Evolutionary conservation across 768 basidiomycete genomes (phyloP).

Genomic region (Leccinum olivaceopallidum): DNA sequence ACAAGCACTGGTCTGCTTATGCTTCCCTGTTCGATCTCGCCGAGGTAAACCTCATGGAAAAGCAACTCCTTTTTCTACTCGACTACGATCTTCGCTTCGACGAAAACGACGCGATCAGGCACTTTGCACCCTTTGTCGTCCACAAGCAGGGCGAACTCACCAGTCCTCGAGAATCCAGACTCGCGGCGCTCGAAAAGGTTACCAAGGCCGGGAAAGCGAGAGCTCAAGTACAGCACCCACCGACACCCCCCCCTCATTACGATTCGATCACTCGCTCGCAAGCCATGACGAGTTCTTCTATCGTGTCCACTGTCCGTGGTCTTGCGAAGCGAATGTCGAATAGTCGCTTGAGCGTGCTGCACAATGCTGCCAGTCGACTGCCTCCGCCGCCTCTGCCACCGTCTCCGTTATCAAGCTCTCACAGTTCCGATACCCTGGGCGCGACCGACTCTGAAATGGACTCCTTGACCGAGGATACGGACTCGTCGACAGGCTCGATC

Average conservation of each 20-base stretch:
- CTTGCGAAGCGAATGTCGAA: conserved; percentile 59
- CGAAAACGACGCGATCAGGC: conserved; percentile 72
- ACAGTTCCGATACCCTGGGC: conserved; percentile 46
- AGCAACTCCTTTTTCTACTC: conserved; percentile 88
- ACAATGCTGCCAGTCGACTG: conserved; percentile 19
- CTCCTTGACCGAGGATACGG: conserved; percentile 63
- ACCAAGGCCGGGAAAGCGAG: conserved; percentile 54
- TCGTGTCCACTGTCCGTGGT: conserved; percentile 57
- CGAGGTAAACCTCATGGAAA: conserved; percentile 97
- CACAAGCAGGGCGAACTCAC: conserved; percentile 14
- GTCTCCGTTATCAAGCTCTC: conserved; percentile 38
- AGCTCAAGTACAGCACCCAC: conserved; percentile 46
- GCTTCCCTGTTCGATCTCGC: conserved; percentile 70
- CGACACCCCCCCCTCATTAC: conserved; percentile 44
- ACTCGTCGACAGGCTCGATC: conserved; percentile 52
- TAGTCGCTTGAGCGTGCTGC: conserved; percentile 36
- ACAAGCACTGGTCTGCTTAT: conserved; percentile 88
- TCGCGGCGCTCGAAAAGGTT: conserved; percentile 55
- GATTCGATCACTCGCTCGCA: conserved; percentile 33
- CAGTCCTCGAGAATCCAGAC: conserved; percentile 44
- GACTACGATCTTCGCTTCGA: conserved; percentile 91
- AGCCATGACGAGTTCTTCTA: conserved; percentile 31
- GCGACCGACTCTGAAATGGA: conserved; percentile 58
- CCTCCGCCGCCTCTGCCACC: conserved; percentile 22
- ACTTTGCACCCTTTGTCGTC: conserved; percentile 71